Evolutionary conservation across 352 stramenopile species (phyloP).

Genomic region (Globisporangium echinulatum): DNA sequence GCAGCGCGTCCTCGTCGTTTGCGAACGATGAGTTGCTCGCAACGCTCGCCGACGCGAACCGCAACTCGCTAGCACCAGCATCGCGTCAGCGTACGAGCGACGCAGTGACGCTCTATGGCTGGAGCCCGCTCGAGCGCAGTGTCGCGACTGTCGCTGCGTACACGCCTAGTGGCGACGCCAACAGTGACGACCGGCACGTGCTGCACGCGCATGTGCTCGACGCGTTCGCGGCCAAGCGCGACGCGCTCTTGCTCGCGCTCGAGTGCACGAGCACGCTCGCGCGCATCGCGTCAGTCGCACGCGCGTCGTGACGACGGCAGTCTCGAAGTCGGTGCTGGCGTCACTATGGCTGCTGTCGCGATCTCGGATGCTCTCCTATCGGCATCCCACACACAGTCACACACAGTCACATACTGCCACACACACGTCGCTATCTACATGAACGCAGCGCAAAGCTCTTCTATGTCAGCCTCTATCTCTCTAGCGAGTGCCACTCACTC

Average conservation of each 20-base stretch:
- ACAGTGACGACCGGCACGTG: constrained; percentile 16
- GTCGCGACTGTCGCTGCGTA: constrained; percentile 21
- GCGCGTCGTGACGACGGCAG: constrained; percentile 11
- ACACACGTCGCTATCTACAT: background rate
- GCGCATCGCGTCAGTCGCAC: constrained; percentile 32
- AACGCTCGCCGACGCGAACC: constrained; percentile 23
- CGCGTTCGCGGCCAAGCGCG: constrained; percentile 31
- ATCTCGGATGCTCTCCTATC: too few relatives aligned
- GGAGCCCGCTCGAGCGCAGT: constrained; percentile 18
- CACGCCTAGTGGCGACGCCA: constrained; percentile 1
- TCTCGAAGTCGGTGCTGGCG: too few relatives aligned
- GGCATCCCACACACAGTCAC: constrained; percentile 4
- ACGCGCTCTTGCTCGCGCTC: constrained; percentile 32
- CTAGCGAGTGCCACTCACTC: constrained; percentile 12
- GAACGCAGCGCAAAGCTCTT: background rate
- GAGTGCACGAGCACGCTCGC: constrained; percentile 35
- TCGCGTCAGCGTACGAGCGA: background rate
- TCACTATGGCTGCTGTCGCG: too few relatives aligned
- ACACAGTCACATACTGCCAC: constrained; percentile 1
- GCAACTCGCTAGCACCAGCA: background rate
- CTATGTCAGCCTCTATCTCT: background rate
- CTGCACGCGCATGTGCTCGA: constrained; percentile 34
- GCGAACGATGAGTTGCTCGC: constrained; percentile 14
- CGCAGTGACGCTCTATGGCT: constrained; percentile 28
- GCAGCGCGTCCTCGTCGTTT: constrained; percentile 1